A percentile compares a stretch with the other conserved stretches of the same genome.
Conservation (phyloP, 345 rosid species). For the Arabis hirsuta region DNA sequence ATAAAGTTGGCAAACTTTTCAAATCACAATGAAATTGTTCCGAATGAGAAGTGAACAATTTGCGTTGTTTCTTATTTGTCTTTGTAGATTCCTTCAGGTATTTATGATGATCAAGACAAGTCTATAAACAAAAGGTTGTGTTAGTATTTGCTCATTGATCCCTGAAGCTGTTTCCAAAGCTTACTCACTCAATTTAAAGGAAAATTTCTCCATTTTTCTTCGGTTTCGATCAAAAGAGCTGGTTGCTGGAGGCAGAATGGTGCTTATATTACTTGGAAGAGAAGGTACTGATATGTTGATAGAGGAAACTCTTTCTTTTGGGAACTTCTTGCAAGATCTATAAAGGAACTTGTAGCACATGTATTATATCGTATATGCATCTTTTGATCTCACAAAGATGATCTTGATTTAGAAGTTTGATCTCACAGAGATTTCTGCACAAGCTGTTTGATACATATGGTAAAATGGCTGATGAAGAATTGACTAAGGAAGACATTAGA, state of each 20-base stretch:
- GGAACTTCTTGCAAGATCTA: conserved; percentile 69
- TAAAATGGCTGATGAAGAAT: conserved; percentile 61
- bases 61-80: not conserved
- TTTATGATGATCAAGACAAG: conserved; percentile 68
- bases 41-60: too few species aligned
- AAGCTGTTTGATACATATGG: conserved; percentile 62
- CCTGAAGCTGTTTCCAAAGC: conserved; percentile 66
- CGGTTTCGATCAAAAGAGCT: conserved; percentile 65
- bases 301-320: conserved; percentile 88
- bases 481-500: conserved; percentile 60
- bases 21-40: too few species aligned
- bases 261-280: conserved; percentile 72
- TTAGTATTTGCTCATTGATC: conserved; percentile 65
- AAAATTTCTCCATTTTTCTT: conserved; percentile 73
- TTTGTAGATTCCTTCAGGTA: conserved; percentile 67
- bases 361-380: conserved; percentile 38
- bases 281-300: conserved; percentile 60
- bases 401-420: conserved; percentile 17
- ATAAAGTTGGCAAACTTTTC: too few species aligned
- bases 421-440: conserved; percentile 54
- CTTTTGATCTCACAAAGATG: not conserved
- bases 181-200: conserved; percentile 68
- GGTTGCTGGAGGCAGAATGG: conserved; percentile 63
- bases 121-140: conserved; percentile 72
- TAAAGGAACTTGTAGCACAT: conserved; percentile 57